Evolutionary conservation across 2,329 filamentous ascomycete species (phyloP).

Genomic region (Rhynchosporium secalis): DNA sequence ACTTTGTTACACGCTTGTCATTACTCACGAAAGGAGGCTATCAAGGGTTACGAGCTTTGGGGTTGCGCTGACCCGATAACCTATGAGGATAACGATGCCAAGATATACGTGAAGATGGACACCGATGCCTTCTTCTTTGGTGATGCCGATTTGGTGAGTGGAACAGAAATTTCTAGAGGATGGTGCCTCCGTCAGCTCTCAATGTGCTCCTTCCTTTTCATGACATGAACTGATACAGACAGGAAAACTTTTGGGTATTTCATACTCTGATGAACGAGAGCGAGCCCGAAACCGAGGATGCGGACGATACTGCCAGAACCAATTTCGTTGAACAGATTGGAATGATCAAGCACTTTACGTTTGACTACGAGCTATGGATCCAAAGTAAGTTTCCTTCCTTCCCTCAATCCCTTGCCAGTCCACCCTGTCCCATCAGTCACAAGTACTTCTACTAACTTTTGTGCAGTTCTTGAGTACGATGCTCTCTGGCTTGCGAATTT

Average conservation of each 20-base stretch:
- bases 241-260: slow-evolving; percentile 10
- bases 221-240: background rate
- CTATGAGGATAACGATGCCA: background rate
- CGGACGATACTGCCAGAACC: slow-evolving; percentile 12
- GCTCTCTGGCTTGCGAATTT: slow-evolving; percentile 2
- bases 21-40: slow-evolving; percentile 3
- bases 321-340: slow-evolving; percentile 4
- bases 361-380: slow-evolving; percentile 12
- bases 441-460: background rate
- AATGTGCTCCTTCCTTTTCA: background rate
- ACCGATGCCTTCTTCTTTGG: slow-evolving; percentile 15
- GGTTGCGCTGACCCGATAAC: slow-evolving; percentile 5
- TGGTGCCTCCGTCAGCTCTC: background rate
- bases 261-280: slow-evolving; percentile 9
- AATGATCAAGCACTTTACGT: slow-evolving; percentile 14
- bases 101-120: slow-evolving; percentile 15
- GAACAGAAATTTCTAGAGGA: background rate
- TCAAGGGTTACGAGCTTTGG: slow-evolving; percentile 12
- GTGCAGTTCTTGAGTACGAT: slow-evolving; percentile 4
- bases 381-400: background rate
- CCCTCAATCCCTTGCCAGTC: background rate
- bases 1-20: slow-evolving; percentile 12
- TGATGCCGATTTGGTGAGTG: background rate
- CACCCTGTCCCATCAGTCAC: background rate
- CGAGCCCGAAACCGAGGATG: background rate